Percentiles rank a stretch among this genome's conserved stretches.
These are phyloP conservation scores for Talaromyces sp. DNA, from an alignment of 2,329 filamentous ascomycete species.

Conservation along the genomic window DNA sequence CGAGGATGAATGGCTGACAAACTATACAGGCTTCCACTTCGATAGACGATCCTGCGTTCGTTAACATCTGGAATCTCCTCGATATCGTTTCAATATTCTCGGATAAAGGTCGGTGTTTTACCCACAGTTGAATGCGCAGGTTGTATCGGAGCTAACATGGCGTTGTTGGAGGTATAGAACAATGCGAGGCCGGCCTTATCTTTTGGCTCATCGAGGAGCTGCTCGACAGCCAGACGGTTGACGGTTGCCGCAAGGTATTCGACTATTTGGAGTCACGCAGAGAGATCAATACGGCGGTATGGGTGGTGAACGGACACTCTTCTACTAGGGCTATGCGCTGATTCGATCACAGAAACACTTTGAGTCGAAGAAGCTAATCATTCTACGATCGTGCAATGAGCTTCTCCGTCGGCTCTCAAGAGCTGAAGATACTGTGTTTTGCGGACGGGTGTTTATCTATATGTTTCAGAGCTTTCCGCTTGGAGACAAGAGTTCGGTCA, in stretches of 20 bases:
- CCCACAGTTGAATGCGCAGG: background rate
- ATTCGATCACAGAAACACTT: constrained; percentile 59
- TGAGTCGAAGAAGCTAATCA: constrained; percentile 79
- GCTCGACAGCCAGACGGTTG: constrained; percentile 91
- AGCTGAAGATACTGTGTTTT: constrained; percentile 95
- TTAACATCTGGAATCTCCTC: constrained; percentile 86
- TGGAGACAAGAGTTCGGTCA: constrained; percentile 95
- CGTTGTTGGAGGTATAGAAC: constrained; percentile 35
- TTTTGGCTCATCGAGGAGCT: constrained; percentile 94
- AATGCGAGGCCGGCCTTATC: constrained; percentile 74
- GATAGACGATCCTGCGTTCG: constrained; percentile 76
- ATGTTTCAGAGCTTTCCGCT: constrained; percentile 97
- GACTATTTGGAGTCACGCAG: constrained; percentile 92
- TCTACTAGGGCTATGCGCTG: constrained; percentile 24
- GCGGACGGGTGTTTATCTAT: constrained; percentile 96
- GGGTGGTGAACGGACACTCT: constrained; percentile 17
- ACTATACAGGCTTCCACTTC: constrained; percentile 63
- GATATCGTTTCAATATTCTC: constrained; percentile 88
- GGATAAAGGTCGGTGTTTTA: constrained; percentile 65
- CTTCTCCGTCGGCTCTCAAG: constrained; percentile 89
- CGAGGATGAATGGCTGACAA: constrained; percentile 29
- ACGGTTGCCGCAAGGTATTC: constrained; percentile 86
- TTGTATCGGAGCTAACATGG: constrained; percentile 25
- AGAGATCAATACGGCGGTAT: constrained; percentile 78
- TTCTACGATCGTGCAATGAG: constrained; percentile 93